Evolutionary conservation across 2,329 filamentous ascomycete species (phyloP).

Genomic region (Thielaviopsis ethacetica): DNA sequence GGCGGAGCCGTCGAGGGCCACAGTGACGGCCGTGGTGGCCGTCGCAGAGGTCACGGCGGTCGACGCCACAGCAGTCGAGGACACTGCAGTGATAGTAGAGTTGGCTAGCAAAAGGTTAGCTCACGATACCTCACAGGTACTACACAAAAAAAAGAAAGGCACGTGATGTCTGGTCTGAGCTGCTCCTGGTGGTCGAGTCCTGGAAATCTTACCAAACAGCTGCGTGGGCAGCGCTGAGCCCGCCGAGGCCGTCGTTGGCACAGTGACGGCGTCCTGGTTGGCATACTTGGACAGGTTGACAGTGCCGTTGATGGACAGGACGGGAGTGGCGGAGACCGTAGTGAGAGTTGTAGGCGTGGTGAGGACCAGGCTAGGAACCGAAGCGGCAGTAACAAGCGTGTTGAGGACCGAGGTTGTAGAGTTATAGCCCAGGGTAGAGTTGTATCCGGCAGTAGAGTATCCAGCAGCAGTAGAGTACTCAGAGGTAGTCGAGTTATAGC

Average conservation of each 20-base stretch:
- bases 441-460: no score
- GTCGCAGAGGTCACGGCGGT: conserved; percentile 1
- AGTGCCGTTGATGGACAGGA: not conserved
- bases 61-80: not conserved
- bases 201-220: no score
- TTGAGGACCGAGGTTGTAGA: not conserved
- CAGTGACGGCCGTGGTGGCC: conserved; percentile 21
- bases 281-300: not conserved
- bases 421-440: not conserved
- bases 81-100: not conserved
- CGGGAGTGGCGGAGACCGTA: not conserved
- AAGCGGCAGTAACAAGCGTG: not conserved
- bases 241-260: no score
- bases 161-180: no score
- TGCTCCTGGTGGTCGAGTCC: no score
- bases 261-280: not conserved
- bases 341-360: no score
- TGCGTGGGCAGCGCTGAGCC: no score
- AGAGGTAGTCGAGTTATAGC: not conserved
- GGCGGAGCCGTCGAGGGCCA: conserved; percentile 26
- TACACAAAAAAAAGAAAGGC: not conserved
- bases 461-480: no score
- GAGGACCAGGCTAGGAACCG: no score
- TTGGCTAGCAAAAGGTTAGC: not conserved
- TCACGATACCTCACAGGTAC: not conserved